Conservation (phyloP, 495 filamentous ascomycete species). For the Pseudoneurospora amorphoporcata region DNA sequence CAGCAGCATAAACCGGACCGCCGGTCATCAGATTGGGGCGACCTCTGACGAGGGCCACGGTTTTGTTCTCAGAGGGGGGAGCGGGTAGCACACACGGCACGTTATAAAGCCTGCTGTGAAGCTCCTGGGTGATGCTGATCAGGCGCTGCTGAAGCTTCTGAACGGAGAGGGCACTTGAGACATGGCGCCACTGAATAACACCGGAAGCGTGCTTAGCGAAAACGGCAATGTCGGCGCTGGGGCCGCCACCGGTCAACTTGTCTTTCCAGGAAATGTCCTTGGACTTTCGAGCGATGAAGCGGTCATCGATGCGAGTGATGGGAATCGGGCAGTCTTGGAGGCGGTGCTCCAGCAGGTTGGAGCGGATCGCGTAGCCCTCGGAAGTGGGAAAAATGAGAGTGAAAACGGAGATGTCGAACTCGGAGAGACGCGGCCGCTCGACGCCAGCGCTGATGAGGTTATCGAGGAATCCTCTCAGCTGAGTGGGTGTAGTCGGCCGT, state of each 20-base stretch:
- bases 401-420: conserved; percentile 2
- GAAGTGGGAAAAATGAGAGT: conserved; percentile 12
- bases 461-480: neutral
- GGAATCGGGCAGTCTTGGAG: conserved; percentile 15
- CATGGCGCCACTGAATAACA: conserved; percentile 16
- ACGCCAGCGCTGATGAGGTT: neutral
- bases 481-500: neutral
- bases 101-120: conserved; percentile 11
- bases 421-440: neutral
- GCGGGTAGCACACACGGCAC: conserved; percentile 17
- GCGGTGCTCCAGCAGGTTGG: conserved; percentile 15
- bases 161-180: conserved; percentile 5
- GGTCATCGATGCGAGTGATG: conserved; percentile 7
- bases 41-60: conserved; percentile 27
- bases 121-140: conserved; percentile 6
- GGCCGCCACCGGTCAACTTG: neutral
- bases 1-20: conserved; percentile 27
- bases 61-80: conserved; percentile 16
- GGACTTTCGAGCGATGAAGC: conserved; percentile 6
- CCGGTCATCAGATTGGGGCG: conserved; percentile 28
- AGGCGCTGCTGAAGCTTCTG: conserved; percentile 5
- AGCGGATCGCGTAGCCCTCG: conserved; percentile 11
- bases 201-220: conserved; percentile 13
- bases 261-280: neutral
- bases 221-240: neutral